A percentile compares a stretch with the other conserved stretches of the same genome.
Conservation (phyloP, 495 filamentous ascomycete genomes). For the Aspergillus bertholletiae region DNA sequence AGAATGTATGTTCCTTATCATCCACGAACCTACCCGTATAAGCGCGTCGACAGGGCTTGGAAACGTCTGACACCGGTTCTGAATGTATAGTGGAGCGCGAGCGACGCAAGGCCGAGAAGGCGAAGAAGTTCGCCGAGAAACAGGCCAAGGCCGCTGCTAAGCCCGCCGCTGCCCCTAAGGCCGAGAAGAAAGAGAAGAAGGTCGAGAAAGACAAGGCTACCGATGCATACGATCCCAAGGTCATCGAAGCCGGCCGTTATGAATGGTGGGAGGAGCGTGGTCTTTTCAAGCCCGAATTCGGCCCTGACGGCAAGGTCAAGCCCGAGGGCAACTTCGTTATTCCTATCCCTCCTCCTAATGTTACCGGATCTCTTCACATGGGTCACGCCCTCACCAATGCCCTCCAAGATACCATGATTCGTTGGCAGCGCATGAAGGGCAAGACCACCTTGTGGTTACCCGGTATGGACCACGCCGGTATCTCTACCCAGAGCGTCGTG, state of each 20-base stretch:
- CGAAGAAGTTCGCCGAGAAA: conserved; percentile 58
- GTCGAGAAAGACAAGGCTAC: conserved; percentile 49
- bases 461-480: conserved; percentile 75
- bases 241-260: conserved; percentile 53
- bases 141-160: conserved; percentile 46
- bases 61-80: conserved; percentile 17
- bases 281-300: conserved; percentile 72
- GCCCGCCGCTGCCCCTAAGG: conserved; percentile 41
- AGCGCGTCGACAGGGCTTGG: neutral
- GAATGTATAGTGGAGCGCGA: conserved; percentile 48
- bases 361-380: conserved; percentile 67
- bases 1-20: conserved; percentile 43
- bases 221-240: conserved; percentile 55
- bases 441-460: conserved; percentile 70
- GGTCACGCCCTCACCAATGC: conserved; percentile 66
- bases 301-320: conserved; percentile 61
- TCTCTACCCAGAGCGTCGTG: conserved; percentile 72
- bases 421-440: conserved; percentile 64
- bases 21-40: neutral
- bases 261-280: conserved; percentile 61
- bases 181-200: conserved; percentile 51
- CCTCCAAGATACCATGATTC: conserved; percentile 72
- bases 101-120: conserved; percentile 57
- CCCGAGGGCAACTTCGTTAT: conserved; percentile 69
- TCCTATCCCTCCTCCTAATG: conserved; percentile 73